Evolutionary conservation across 2,329 filamentous ascomycete species (phyloP), one percentile per base, ranked within the genome.

Genomic region (Drechslerella stenobrocha): DNA sequence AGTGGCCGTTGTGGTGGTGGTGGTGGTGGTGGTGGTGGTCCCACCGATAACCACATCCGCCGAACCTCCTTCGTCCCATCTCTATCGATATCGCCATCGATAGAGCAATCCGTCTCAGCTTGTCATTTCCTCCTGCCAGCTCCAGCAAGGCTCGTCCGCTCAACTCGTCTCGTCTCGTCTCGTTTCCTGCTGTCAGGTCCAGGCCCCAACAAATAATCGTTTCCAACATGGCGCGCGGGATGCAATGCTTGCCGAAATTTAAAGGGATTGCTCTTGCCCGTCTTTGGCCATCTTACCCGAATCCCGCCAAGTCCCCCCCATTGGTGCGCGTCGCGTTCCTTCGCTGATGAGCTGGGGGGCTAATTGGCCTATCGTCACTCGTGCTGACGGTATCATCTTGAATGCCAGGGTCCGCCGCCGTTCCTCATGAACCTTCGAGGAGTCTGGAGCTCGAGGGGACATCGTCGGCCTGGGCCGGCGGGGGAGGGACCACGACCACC

Each of bases 251-350:
- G 42, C 59, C 59, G 59, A 64, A 64, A 64, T 64, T 48, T 57
- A 50, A 64, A 52, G 59, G 56, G 56, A 52, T 28, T 46, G 59
- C 45, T 42, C 37, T 42, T 20, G 37, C 18, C 37, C 40, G 44
- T 44, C 51, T 51, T 51, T 55, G 51, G 59, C 45, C 50, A 56
- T 64, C 59, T 56, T 46, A 37, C 59, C 59, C 59, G 44, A n/a
- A 56, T 64, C 45, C 59, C 56, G 59, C 52, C 46, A 57, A 57
- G 59, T 24, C 37, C 40, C 51, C 15, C 11, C 24, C 44, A 28
- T 30, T 30, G 28, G 28, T 35, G 40, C 30, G 22, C 24, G 28
- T 22, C 35, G 13, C 45, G 23, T 55, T 46, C 30, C 23, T 60
- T 22, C 24, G 4, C 20, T 52, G 37, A 61, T 40, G 45, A 47